A percentile compares a stretch with the other conserved stretches of the same genome.
Conservation (phyloP, 2,329 filamentous ascomycete genomes). For the Xylaria hypoxylon region DNA sequence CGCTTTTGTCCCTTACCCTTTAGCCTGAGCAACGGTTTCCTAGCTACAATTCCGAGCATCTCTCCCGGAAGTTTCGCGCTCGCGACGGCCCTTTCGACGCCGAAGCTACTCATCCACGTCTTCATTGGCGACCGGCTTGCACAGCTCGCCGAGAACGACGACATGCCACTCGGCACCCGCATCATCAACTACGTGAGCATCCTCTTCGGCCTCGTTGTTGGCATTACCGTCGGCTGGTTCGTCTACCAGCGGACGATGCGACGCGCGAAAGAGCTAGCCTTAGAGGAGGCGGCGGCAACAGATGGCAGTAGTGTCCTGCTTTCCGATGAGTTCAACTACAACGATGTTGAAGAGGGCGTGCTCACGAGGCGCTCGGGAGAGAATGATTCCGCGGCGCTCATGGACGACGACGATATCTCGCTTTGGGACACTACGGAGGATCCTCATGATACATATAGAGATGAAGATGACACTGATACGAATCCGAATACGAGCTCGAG, state of each 20-base stretch:
- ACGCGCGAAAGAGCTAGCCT: constrained; percentile 68
- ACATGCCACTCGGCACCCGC: constrained; percentile 84
- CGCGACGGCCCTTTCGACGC: constrained; percentile 83
- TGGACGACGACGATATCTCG: constrained; percentile 70
- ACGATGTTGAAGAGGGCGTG: constrained; percentile 59
- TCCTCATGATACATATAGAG: constrained; percentile 33
- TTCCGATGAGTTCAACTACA: constrained; percentile 50
- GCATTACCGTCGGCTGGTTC: constrained; percentile 80
- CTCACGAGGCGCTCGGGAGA: constrained; percentile 52
- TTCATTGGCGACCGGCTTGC: constrained; percentile 91
- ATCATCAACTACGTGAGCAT: constrained; percentile 88
- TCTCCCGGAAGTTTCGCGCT: constrained; percentile 79
- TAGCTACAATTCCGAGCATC: constrained; percentile 93
- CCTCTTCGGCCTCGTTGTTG: constrained; percentile 75
- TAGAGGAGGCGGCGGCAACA: constrained; percentile 52
- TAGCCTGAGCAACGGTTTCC: constrained; percentile 91
- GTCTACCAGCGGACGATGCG: constrained; percentile 82
- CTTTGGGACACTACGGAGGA: constrained; percentile 59
- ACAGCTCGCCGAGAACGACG: constrained; percentile 82
- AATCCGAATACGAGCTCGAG: constrained; percentile 7
- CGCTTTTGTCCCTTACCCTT: constrained; percentile 93
- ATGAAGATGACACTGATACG: constrained; percentile 32
- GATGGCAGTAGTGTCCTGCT: constrained; percentile 25
- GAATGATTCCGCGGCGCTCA: constrained; percentile 64
- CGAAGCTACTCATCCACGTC: constrained; percentile 90